Evolutionary conservation across 2,329 filamentous ascomycete genomes (phyloP).

Genomic region (Xylariaceae sp.): DNA sequence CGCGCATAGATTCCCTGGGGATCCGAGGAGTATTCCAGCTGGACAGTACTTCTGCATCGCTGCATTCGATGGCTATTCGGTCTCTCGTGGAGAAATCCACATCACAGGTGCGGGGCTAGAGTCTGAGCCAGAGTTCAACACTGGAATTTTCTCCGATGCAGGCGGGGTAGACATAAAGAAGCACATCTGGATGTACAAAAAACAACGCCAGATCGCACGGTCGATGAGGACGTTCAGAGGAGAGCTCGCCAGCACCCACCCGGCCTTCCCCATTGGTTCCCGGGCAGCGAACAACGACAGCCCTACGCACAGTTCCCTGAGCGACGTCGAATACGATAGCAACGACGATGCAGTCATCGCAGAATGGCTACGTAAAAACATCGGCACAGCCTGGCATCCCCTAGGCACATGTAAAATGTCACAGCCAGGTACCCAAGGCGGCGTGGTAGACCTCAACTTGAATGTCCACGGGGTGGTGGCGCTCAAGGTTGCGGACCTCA

Average conservation of each 20-base stretch:
- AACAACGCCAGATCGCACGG: constrained; percentile 53
- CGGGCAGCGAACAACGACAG: constrained; percentile 33
- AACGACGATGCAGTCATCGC: constrained; percentile 43
- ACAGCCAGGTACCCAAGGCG: constrained; percentile 27
- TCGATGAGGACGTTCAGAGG: constrained; percentile 46
- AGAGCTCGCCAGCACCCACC: constrained; percentile 38
- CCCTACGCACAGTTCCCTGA: constrained; percentile 17
- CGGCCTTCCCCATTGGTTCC: constrained; percentile 37
- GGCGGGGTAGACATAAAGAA: constrained; percentile 49
- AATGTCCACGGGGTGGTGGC: constrained; percentile 34
- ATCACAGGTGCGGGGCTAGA: constrained; percentile 38
- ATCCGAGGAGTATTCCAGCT: too few species aligned
- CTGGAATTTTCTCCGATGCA: constrained; percentile 31
- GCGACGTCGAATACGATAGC: constrained; percentile 38
- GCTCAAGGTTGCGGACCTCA: constrained; percentile 34
- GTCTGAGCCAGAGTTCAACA: constrained; percentile 7
- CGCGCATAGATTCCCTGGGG: too few species aligned
- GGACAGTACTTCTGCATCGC: constrained; percentile 49
- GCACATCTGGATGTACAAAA: constrained; percentile 59
- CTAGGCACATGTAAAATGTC: constrained; percentile 28
- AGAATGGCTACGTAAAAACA: constrained; percentile 30
- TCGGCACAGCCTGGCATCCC: constrained; percentile 35
- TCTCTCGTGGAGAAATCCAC: constrained; percentile 56
- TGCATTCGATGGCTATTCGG: constrained; percentile 54
- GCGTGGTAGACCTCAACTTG: constrained; percentile 35